These are phyloP conservation scores for Candida insectorum DNA, from an alignment of 805 yeast species.

Conservation along the genomic window DNA sequence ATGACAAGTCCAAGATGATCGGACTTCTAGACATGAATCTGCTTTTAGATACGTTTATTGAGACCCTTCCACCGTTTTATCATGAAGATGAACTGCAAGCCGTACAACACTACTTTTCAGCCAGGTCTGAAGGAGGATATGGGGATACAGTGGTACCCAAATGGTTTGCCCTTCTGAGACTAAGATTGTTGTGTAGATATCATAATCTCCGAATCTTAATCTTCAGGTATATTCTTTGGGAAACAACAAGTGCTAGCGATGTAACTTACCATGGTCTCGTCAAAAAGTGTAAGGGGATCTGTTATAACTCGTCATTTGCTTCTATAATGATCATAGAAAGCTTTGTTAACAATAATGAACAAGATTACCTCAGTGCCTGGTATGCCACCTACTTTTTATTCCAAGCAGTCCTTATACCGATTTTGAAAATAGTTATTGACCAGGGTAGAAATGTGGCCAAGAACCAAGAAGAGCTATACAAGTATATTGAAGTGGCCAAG, in stretches of 20 bases:
- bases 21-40: slow-evolving; percentile 19
- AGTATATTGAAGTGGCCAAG: slow-evolving; percentile 13
- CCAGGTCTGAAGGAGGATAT: slow-evolving; percentile 7
- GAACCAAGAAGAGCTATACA: slow-evolving; percentile 12
- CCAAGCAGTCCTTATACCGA: slow-evolving; percentile 18
- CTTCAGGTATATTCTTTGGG: slow-evolving; percentile 19
- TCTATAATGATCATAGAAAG: slow-evolving; percentile 12
- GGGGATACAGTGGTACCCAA: slow-evolving; percentile 10
- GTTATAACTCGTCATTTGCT: slow-evolving; percentile 15
- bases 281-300: slow-evolving; percentile 13
- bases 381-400: slow-evolving; percentile 18
- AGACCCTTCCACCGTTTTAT: slow-evolving; percentile 13
- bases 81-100: slow-evolving; percentile 13
- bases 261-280: slow-evolving; percentile 13
- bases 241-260: slow-evolving; percentile 12
- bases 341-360: slow-evolving; percentile 12
- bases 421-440: slow-evolving; percentile 15
- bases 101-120: slow-evolving; percentile 2
- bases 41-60: slow-evolving; percentile 13
- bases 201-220: slow-evolving; percentile 16
- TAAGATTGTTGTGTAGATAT: slow-evolving; percentile 15
- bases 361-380: slow-evolving; percentile 15
- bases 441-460: slow-evolving; percentile 4
- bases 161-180: slow-evolving; percentile 17
- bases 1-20: slow-evolving; percentile 20